phyloP scores from a whole-genome alignment of 2,329 filamentous ascomycete species.

The Ophiostoma quercus region DNA sequence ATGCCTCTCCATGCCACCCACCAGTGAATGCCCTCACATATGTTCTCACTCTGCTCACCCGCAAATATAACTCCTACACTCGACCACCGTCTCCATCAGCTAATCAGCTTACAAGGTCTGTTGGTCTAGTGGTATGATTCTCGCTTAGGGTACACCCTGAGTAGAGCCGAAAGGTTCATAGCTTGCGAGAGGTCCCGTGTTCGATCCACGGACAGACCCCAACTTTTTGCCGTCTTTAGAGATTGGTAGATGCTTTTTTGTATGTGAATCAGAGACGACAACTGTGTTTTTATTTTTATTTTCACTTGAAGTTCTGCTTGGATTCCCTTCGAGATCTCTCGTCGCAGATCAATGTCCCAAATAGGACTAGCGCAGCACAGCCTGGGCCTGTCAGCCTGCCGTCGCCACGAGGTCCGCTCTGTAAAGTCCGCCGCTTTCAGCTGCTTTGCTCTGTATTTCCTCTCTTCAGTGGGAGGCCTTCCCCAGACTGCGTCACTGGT shows the following conservation, averaged over 20 bases:
- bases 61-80: too few relatives aligned
- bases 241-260: too few relatives aligned
- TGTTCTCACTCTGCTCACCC: too few relatives aligned
- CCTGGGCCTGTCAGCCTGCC: not conserved
- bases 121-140: conserved; percentile 60
- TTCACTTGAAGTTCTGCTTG: too few relatives aligned
- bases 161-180: not conserved
- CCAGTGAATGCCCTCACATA: too few relatives aligned
- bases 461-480: not conserved
- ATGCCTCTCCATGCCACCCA: too few relatives aligned
- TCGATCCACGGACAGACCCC: too few relatives aligned
- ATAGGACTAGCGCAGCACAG: conserved; percentile 1
- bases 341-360: not conserved
- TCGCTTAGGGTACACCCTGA: conserved; percentile 50
- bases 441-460: not conserved
- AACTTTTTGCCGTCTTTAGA: too few relatives aligned
- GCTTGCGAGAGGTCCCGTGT: too few relatives aligned
- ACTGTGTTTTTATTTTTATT: too few relatives aligned
- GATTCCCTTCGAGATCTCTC: not conserved
- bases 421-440: not conserved
- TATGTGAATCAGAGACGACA: too few relatives aligned
- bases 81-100: too few relatives aligned
- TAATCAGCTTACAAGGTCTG: conserved; percentile 15
- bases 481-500: conserved; percentile 13
- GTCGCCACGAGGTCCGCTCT: not conserved